phyloP scores from a whole-genome alignment of 2,329 filamentous ascomycete genomes.

The Bipolaris victoriae region DNA sequence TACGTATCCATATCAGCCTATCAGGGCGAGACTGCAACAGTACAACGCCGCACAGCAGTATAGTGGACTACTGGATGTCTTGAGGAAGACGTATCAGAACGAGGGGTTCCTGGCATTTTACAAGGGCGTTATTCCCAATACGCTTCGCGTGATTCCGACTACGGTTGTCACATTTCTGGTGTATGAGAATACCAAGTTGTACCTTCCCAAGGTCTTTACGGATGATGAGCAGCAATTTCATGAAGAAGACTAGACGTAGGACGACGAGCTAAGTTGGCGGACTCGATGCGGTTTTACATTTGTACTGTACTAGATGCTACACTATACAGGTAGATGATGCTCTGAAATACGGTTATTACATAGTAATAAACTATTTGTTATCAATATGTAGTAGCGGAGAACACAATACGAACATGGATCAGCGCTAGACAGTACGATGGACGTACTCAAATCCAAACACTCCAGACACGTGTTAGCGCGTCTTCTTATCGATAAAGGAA shows the following conservation, averaged over 20 bases:
- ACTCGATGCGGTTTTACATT: background rate
- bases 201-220: conserved; percentile 59
- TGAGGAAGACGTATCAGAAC: conserved; percentile 74
- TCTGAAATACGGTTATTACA: no score
- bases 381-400: no score
- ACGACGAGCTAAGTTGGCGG: background rate
- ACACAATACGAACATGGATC: background rate
- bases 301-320: background rate
- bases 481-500: conserved; percentile 29
- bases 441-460: background rate
- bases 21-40: conserved; percentile 86
- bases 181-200: conserved; percentile 89
- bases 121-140: conserved; percentile 85
- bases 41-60: conserved; percentile 81
- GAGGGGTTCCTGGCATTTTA: conserved; percentile 89
- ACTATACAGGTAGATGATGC: background rate
- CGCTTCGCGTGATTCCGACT: conserved; percentile 89
- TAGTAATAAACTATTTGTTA: no score
- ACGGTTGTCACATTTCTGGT: conserved; percentile 97
- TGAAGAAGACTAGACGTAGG: conserved; percentile 36
- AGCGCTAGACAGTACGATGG: background rate
- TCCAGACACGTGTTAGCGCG: conserved; percentile 19
- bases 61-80: conserved; percentile 73
- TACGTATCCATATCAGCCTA: conserved; percentile 94
- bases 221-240: conserved; percentile 41